Conservation (phyloP, 2,329 filamentous ascomycete species). For the Cladophialophora yegresii region DNA sequence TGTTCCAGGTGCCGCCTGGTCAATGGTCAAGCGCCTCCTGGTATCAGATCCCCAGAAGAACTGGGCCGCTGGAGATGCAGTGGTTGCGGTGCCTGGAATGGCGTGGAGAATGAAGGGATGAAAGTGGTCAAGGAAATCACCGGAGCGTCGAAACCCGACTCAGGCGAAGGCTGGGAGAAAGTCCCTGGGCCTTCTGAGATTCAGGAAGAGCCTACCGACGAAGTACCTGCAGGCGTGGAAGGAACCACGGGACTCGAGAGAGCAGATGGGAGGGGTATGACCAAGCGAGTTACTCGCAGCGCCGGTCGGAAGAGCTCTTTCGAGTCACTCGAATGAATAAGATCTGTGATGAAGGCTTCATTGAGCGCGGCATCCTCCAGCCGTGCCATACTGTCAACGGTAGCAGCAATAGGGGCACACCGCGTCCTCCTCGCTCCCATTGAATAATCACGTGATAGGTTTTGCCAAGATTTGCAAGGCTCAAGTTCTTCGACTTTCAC, state of each 20-base stretch:
- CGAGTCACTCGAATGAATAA: slow-evolving; percentile 27
- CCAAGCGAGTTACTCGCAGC: slow-evolving; percentile 34
- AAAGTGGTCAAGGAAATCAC: slow-evolving; percentile 70
- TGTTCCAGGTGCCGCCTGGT: slow-evolving; percentile 81
- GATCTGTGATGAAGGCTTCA: not conserved
- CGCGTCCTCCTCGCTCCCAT: not conserved
- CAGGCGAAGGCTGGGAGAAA: slow-evolving; percentile 30
- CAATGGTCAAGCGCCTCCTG: slow-evolving; percentile 93
- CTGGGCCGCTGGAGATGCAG: slow-evolving; percentile 87
- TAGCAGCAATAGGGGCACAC: not conserved
- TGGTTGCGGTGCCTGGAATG: slow-evolving; percentile 79
- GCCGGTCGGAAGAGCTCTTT: slow-evolving; percentile 20
- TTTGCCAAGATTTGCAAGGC: not conserved
- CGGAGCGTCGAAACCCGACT: slow-evolving; percentile 19
- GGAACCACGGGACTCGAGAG: slow-evolving; percentile 30
- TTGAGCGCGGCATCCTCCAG: not conserved
- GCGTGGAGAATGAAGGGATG: slow-evolving; percentile 65
- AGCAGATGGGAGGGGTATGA: slow-evolving; percentile 20
- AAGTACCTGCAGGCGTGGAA: slow-evolving; percentile 8
- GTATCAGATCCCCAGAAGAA: slow-evolving; percentile 73
- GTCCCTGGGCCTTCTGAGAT: slow-evolving; percentile 16
- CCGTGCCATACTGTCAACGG: not conserved
- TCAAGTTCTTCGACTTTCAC: not conserved
- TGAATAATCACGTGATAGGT: not conserved
- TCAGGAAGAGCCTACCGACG: slow-evolving; percentile 17